Conservation (phyloP, 2,329 filamentous ascomycete genomes). For the Exophiala sideris region DNA sequence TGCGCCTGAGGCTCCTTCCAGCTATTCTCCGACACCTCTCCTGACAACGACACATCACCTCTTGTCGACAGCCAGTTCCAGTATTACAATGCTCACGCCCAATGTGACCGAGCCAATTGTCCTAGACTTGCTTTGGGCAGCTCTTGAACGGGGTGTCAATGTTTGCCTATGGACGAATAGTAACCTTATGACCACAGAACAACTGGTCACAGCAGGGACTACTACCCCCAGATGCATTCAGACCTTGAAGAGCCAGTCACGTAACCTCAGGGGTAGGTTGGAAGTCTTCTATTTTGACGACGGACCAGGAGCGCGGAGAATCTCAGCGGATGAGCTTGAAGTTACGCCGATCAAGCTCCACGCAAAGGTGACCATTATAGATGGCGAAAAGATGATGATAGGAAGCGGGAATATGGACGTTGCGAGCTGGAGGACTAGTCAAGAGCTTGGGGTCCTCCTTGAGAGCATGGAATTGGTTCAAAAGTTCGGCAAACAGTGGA, state of each 20-base stretch:
- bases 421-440: constrained; percentile 82
- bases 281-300: constrained; percentile 27
- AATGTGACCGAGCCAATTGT: constrained; percentile 70
- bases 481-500: constrained; percentile 29
- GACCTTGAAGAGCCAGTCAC: constrained; percentile 28
- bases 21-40: constrained; percentile 60
- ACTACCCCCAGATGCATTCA: constrained; percentile 65
- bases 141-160: constrained; percentile 63
- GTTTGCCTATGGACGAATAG: constrained; percentile 66
- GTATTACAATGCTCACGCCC: constrained; percentile 70
- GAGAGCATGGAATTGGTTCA: constrained; percentile 42
- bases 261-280: constrained; percentile 17
- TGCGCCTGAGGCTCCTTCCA: constrained; percentile 40
- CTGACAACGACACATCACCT: constrained; percentile 63
- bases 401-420: constrained; percentile 83
- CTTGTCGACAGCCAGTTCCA: constrained; percentile 54
- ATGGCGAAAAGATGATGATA: constrained; percentile 63
- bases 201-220: constrained; percentile 74
- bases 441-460: constrained; percentile 69
- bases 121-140: constrained; percentile 58
- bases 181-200: constrained; percentile 73
- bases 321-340: background rate
- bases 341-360: constrained; percentile 56
- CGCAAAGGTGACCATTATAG: constrained; percentile 72
- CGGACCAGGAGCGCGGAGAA: constrained; percentile 10